Evolutionary conservation across 768 basidiomycete species (phyloP).

Genomic region (Pleurotus salmoneostramineus): DNA sequence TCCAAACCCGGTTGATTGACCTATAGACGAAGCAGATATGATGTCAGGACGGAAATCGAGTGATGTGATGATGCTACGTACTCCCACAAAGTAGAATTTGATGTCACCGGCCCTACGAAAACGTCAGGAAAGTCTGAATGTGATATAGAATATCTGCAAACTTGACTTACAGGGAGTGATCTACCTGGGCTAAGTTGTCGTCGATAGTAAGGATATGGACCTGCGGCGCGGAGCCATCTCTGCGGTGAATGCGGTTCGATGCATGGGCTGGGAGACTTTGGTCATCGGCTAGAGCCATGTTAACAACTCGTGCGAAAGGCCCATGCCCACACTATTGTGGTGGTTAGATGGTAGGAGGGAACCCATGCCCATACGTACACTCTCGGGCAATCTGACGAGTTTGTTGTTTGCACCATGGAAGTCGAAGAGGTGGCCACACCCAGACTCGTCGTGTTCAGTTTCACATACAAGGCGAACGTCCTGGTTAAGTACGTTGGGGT

Average conservation of each 20-base stretch:
- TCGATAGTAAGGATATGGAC: constrained; percentile 30
- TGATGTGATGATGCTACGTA: too few species aligned
- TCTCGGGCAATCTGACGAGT: constrained; percentile 49
- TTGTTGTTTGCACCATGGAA: constrained; percentile 39
- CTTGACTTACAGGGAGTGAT: constrained; percentile 13
- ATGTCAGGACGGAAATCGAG: too few species aligned
- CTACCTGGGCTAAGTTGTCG: constrained; percentile 25
- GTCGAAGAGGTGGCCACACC: constrained; percentile 35
- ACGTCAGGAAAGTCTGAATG: too few species aligned
- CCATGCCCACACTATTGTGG: constrained; percentile 4
- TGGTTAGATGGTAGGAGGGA: too few species aligned
- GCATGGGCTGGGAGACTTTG: constrained; percentile 27
- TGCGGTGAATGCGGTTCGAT: constrained; percentile 16
- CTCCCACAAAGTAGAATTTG: too few species aligned
- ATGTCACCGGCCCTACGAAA: too few species aligned
- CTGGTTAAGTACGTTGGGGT: not conserved
- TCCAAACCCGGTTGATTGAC: not conserved
- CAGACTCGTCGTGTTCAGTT: constrained; percentile 17
- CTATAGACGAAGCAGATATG: not conserved
- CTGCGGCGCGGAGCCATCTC: constrained; percentile 17
- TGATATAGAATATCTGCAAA: too few species aligned
- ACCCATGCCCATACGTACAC: constrained; percentile 24
- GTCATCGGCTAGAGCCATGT: constrained; percentile 28
- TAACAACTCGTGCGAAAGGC: constrained; percentile 25
- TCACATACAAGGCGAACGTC: not conserved